phyloP scores from a whole-genome alignment of 371 early-diverging fungal genomes.

The Lichtheimia hyalospora region DNA sequence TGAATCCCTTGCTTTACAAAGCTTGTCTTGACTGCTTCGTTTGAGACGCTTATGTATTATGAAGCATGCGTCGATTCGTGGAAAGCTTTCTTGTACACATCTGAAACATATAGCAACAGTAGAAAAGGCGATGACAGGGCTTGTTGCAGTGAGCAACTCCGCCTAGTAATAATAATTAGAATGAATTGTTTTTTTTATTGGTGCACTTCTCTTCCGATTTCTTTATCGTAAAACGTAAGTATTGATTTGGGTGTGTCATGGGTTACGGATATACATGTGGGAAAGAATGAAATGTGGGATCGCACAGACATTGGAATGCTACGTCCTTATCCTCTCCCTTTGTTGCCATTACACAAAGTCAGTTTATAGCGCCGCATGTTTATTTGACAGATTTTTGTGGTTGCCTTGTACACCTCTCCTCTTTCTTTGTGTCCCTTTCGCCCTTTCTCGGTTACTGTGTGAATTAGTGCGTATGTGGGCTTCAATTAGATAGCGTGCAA shows the following conservation, averaged over 20 bases:
- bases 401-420: neutral
- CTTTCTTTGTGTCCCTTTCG: neutral
- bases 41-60: no score
- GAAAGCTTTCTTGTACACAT: no score
- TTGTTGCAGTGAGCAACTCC: neutral
- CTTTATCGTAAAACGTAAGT: slow-evolving; percentile 1
- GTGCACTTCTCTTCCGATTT: neutral
- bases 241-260: neutral
- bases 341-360: neutral
- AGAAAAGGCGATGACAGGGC: neutral
- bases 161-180: neutral
- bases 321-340: neutral
- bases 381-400: no score
- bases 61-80: no score
- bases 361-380: slow-evolving; percentile 2
- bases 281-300: slow-evolving; percentile 1
- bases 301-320: neutral
- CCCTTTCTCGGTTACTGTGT: neutral
- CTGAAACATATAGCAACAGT: no score
- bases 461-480: neutral
- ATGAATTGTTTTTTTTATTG: neutral
- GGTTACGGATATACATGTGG: neutral
- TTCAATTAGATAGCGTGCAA: no score
- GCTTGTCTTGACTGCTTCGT: no score
- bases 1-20: no score